Evolutionary conservation across 2,329 filamentous ascomycete species (phyloP).

Genomic region (Aspergillus sp.): DNA sequence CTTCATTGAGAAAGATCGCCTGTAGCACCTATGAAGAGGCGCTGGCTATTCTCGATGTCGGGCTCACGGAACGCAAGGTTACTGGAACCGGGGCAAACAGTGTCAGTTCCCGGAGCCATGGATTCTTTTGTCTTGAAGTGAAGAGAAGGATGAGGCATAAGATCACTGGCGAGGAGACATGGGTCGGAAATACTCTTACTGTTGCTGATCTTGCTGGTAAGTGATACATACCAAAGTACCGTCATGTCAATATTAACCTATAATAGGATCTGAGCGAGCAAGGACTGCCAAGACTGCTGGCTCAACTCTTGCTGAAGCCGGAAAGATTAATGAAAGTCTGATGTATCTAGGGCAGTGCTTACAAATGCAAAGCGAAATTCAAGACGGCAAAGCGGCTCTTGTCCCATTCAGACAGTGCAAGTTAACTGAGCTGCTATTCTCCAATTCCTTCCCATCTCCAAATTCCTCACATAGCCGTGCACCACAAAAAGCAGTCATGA

Average conservation of each 20-base stretch:
- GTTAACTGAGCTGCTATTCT: slow-evolving; percentile 75
- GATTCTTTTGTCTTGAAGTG: slow-evolving; percentile 92
- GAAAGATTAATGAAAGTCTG: slow-evolving; percentile 95
- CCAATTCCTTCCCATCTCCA: slow-evolving; percentile 73
- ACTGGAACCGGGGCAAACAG: slow-evolving; percentile 91
- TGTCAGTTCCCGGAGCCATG: slow-evolving; percentile 84
- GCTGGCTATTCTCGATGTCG: slow-evolving; percentile 81
- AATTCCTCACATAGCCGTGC: slow-evolving; percentile 49
- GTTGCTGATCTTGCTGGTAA: slow-evolving; percentile 82
- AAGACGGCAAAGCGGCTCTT: slow-evolving; percentile 62
- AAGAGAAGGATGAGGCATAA: slow-evolving; percentile 62
- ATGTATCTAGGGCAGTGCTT: slow-evolving; percentile 98
- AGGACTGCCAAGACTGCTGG: slow-evolving; percentile 91
- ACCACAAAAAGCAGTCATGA: slow-evolving; percentile 87
- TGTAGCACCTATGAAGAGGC: slow-evolving; percentile 78
- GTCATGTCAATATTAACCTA: slow-evolving; percentile 12
- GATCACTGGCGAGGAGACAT: slow-evolving; percentile 51
- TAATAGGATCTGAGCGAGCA: slow-evolving; percentile 70
- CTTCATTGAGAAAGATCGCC: slow-evolving; percentile 82
- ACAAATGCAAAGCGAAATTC: slow-evolving; percentile 82
- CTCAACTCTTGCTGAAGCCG: slow-evolving; percentile 84
- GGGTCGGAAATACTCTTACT: slow-evolving; percentile 72
- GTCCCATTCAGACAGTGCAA: slow-evolving; percentile 80
- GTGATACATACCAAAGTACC: slow-evolving; percentile 6
- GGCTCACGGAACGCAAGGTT: slow-evolving; percentile 77